Base-by-base conservation (phyloP, 352 stramenopile genomes). In the Globisporangium recalcitrans region DNA sequence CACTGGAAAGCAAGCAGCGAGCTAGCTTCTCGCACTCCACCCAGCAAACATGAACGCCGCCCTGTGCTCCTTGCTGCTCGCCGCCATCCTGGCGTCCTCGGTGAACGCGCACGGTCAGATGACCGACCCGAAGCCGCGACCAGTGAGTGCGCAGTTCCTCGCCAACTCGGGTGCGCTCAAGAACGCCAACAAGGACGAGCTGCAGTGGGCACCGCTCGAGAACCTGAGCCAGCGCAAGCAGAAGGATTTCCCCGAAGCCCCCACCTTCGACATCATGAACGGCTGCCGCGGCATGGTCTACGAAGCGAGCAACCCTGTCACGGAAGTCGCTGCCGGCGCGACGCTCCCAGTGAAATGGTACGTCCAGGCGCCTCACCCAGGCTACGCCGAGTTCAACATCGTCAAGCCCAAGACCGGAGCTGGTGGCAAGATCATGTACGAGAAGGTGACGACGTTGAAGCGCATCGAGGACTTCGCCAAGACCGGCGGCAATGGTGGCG, bases 201-300 rank as follows among this genome's bases (percentile, higher is more conserved):
- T 85, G 24, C 52, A 75, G 26, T 85, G 65, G 63, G 68, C 78
- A 1, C 75, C 78, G 6, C 71, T 87, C 16, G 68, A 87, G 59
- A 73, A 77, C 54, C 54, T 87, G 60, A 70, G 69, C 52, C 61
- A 83, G 46, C 78, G 78, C 40, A 76, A 70, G 58, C 78, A 87
- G 27, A 54, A 64, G 4, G 73, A 77, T 32, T 57, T 73, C 26
- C 78, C 78, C 0, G 69, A 60, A 1, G 72, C 69, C n/a, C 49
- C 66, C 24, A 79, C 72, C n/a, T 87, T 85, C 58, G 72, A 83
- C 60, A 69, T 87, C 26, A 75, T 73, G 69, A 87, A 87, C 65
- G 78, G 78, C 2, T 87, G 75, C 55, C 75, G 78, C 24, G 78
- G 75, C 31, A 74, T 75, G 40, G 70, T 85, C 34, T 82, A 80